A percentile compares a stretch with the other conserved stretches of the same genome.
phyloP scores from a whole-genome alignment of 2,329 filamentous ascomycete species.

The Talaromyces marneffei region DNA sequence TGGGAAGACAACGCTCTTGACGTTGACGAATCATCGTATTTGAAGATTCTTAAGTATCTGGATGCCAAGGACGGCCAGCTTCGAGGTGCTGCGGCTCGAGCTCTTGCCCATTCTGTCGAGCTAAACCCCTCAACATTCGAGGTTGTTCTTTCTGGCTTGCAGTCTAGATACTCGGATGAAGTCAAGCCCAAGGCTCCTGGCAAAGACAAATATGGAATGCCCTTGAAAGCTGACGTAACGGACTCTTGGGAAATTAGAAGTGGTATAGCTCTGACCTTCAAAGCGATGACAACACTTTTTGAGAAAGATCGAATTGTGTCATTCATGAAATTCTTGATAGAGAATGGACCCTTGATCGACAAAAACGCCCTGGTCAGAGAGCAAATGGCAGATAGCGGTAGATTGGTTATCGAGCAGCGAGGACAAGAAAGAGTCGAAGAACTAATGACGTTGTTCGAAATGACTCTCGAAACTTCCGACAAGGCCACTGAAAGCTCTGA shows the following conservation, averaged over 20 bases:
- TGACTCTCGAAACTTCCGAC: slow-evolving; percentile 77
- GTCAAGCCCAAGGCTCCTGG: slow-evolving; percentile 77
- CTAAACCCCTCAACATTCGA: slow-evolving; percentile 56
- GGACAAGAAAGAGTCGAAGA: slow-evolving; percentile 78
- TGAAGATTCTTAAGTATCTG: slow-evolving; percentile 69
- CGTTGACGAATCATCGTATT: slow-evolving; percentile 59
- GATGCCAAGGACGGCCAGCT: slow-evolving; percentile 75
- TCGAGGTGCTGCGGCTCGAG: slow-evolving; percentile 73
- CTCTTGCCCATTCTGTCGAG: slow-evolving; percentile 68
- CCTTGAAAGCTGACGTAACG: slow-evolving; percentile 75
- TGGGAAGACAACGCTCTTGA: slow-evolving; percentile 91
- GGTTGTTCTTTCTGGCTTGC: slow-evolving; percentile 58
- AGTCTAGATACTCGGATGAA: slow-evolving; percentile 67
- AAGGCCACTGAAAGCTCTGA: slow-evolving; percentile 76
- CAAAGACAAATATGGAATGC: slow-evolving; percentile 91
- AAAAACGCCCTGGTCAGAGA: slow-evolving; percentile 68
- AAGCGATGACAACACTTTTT: slow-evolving; percentile 68
- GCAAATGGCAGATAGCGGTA: slow-evolving; percentile 89
- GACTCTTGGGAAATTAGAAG: slow-evolving; percentile 91
- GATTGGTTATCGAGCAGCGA: slow-evolving; percentile 70
- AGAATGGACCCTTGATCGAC: slow-evolving; percentile 81
- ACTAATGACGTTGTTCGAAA: slow-evolving; percentile 88
- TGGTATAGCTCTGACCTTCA: slow-evolving; percentile 81
- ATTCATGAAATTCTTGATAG: slow-evolving; percentile 80
- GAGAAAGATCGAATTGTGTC: slow-evolving; percentile 63